Evolutionary conservation across 305 asterid genomes (phyloP).

Genomic region (Euphrasia arctica): DNA sequence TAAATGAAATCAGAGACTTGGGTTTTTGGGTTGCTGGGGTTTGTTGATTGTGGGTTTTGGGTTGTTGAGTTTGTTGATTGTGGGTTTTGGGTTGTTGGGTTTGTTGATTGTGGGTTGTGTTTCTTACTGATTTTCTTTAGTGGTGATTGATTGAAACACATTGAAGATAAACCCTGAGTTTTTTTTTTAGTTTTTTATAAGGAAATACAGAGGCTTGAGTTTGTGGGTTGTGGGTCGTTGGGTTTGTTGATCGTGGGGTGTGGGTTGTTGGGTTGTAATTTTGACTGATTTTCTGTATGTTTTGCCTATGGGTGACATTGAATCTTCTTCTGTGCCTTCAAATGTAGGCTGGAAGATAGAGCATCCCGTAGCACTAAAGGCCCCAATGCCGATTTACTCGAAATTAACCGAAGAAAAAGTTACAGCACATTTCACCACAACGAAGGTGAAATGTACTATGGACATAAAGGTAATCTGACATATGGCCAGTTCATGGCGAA

Average conservation of each 20-base stretch:
- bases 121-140: too few species aligned
- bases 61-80: neutral
- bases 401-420: constrained; percentile 41
- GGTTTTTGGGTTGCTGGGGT: constrained; percentile 4
- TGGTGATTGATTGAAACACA: too few species aligned
- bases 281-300: too few species aligned
- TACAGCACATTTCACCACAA: constrained; percentile 19
- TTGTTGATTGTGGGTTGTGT: neutral
- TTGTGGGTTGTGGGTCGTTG: neutral
- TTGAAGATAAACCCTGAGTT: too few species aligned
- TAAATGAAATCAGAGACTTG: constrained; percentile 16
- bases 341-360: constrained; percentile 51
- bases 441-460: constrained; percentile 21
- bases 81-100: neutral
- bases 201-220: too few species aligned
- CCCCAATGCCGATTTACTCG: constrained; percentile 34
- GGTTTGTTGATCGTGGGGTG: neutral
- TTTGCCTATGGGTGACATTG: too few species aligned
- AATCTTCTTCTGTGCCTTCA: constrained; percentile 5
- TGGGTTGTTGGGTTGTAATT: too few species aligned
- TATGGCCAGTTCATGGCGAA: constrained; percentile 8
- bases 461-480: constrained; percentile 3
- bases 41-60: neutral
- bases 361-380: constrained; percentile 27
- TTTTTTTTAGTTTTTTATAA: too few species aligned